Base-by-base conservation (phyloP, 2,329 filamentous ascomycete species). In the Metarhizium humberi region DNA sequence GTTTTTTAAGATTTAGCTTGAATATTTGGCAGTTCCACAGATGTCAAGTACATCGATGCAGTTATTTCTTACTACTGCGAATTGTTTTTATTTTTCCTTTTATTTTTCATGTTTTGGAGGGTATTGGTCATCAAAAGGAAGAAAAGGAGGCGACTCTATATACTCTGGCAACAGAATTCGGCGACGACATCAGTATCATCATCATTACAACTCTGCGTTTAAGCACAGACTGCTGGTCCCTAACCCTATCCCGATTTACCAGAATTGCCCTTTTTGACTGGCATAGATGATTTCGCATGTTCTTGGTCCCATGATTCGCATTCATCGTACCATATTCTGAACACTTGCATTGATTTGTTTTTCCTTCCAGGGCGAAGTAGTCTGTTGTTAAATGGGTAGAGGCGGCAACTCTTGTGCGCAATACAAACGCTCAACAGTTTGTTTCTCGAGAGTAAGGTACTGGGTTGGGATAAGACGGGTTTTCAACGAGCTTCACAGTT, bases 151-250 rank as follows among this genome's bases (percentile, higher is more conserved):
- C 62, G 49, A 64, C 59, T 64, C 59, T 60, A 59, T 58, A 60
- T 57, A 62, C 51, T 63, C 64, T 66, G 64, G 63, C 64, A 72
- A 71, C 62, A 70, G 69, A 45, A 61, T 62, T 68, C 51, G 60
- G 62, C 59, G 51, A 66, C 65, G 58, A 58, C 57, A 54, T 47
- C 52, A 49, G 45, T 51, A 45, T 30, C 52, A 56, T 30, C 52
- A 56, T 46, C 48, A 53, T 43, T 40, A 16, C 42, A 52, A 10
- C 14, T 52, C 40, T 46, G 42, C 40, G 7, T 46, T 18, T 20
- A 16, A 43, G 34, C 32, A 10, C 25, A 42, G n/a, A 46, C 18
- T 46, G 18, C 43, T 20, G 43, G n/a, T 46, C 49, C 56, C 52
- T 59, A 51, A 13, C 56, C 46, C 56, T 52, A 52, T 52, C 32